These are phyloP conservation scores for Platismatia glauca DNA, from an alignment of 495 filamentous ascomycete genomes.

Conservation along the genomic window DNA sequence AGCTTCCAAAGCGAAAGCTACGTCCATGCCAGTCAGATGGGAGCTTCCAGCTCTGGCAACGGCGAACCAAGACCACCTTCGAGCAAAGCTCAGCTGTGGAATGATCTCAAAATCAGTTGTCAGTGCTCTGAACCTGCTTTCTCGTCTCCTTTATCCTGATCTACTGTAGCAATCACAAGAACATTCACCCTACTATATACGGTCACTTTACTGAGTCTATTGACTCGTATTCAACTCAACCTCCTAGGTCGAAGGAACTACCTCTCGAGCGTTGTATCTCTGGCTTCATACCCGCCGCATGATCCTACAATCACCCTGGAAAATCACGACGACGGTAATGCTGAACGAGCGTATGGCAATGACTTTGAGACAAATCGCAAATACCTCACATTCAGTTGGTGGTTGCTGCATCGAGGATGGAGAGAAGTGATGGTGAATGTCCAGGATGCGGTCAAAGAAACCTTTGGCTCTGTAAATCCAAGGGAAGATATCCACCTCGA, in stretches of 20 bases:
- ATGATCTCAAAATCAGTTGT: slow-evolving; percentile 95
- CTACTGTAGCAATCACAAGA: slow-evolving; percentile 67
- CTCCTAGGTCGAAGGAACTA: slow-evolving; percentile 92
- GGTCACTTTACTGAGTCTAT: slow-evolving; percentile 74
- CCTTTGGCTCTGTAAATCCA: slow-evolving; percentile 78
- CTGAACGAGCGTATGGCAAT: slow-evolving; percentile 70
- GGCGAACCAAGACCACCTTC: slow-evolving; percentile 49
- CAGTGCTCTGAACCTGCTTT: slow-evolving; percentile 27
- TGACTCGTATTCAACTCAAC: slow-evolving; percentile 95
- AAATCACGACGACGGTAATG: slow-evolving; percentile 77
- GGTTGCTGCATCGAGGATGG: slow-evolving; percentile 89
- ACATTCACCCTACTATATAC: slow-evolving; percentile 89
- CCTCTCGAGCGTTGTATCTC: slow-evolving; percentile 83
- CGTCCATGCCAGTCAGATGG: slow-evolving; percentile 68
- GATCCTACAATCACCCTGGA: slow-evolving; percentile 71
- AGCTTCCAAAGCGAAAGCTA: slow-evolving; percentile 73
- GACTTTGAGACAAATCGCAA: slow-evolving; percentile 91
- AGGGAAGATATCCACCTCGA: slow-evolving; percentile 77
- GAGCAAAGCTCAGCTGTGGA: slow-evolving; percentile 89
- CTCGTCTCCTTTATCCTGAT: slow-evolving; percentile 4
- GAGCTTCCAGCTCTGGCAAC: slow-evolving; percentile 37
- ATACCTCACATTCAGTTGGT: slow-evolving; percentile 96
- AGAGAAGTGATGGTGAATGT: slow-evolving; percentile 70
- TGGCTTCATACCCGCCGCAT: slow-evolving; percentile 55
- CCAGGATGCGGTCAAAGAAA: slow-evolving; percentile 67